phyloP scores from a whole-genome alignment of 768 basidiomycete species.

The Leccinum variicolor region DNA sequence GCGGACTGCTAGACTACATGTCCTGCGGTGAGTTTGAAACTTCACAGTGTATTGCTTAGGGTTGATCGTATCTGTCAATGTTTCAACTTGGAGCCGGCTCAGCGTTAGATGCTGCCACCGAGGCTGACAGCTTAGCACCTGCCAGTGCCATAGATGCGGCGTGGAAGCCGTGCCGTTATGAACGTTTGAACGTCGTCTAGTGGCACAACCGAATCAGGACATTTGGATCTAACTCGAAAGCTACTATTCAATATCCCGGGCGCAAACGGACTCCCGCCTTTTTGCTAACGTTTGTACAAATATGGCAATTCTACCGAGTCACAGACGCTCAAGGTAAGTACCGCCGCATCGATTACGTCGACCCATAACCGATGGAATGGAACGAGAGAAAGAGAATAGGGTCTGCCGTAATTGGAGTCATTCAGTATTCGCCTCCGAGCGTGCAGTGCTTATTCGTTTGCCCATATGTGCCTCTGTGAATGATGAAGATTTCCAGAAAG shows the following conservation, averaged over 20 bases:
- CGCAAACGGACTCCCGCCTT: not conserved
- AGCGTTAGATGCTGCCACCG: not conserved
- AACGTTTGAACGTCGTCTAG: not conserved
- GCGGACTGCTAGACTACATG: not conserved
- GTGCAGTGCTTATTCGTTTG: not conserved
- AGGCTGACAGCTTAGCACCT: not conserved
- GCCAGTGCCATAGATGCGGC: not conserved
- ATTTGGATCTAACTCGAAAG: not conserved
- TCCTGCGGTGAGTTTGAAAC: not conserved
- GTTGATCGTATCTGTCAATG: not conserved
- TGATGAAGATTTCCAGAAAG: not conserved
- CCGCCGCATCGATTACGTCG: constrained; percentile 10
- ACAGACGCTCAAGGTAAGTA: not conserved
- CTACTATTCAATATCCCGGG: not conserved
- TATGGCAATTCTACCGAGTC: not conserved
- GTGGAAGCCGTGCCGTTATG: not conserved
- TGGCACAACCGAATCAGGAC: not conserved
- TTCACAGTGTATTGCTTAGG: not conserved
- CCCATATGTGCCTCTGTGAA: not conserved
- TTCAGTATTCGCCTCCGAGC: constrained; percentile 1
- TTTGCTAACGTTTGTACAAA: not conserved
- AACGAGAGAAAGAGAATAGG: not conserved
- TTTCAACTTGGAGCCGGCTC: not conserved
- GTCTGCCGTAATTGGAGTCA: constrained; percentile 1
- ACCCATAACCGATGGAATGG: constrained; percentile 4